Percentiles rank a stretch among this genome's conserved stretches.
Conservation (phyloP, 2,329 filamentous ascomycete species). For the Fusarium sp. region DNA sequence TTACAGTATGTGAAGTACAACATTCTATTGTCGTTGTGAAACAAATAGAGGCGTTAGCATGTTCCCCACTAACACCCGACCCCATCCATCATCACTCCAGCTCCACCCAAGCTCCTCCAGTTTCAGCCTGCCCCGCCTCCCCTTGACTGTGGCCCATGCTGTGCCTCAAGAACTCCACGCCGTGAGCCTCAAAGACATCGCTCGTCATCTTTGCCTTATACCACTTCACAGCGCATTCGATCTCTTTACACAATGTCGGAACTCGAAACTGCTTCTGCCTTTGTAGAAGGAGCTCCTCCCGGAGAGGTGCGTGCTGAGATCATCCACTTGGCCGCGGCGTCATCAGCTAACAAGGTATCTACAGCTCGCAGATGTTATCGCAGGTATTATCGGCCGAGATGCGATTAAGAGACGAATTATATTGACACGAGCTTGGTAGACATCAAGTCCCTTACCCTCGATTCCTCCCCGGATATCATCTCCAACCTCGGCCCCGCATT, state of each 20-base stretch:
- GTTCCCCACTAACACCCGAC: conserved; percentile 23
- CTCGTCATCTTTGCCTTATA: conserved; percentile 2
- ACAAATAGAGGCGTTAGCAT: not conserved
- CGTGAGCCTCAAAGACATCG: conserved; percentile 36
- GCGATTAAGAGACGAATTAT: not conserved
- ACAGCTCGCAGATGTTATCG: conserved; percentile 87
- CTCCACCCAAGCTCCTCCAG: conserved; percentile 38
- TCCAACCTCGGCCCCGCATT: conserved; percentile 84
- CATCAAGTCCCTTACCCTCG: conserved; percentile 85
- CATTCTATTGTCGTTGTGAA: not conserved
- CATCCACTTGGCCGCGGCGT: conserved; percentile 25
- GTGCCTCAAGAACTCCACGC: conserved; percentile 33
- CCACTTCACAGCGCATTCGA: conserved; percentile 14
- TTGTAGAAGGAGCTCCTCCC: conserved; percentile 92
- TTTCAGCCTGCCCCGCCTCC: conserved; percentile 40
- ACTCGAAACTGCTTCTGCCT: conserved; percentile 73
- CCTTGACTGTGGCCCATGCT: conserved; percentile 29
- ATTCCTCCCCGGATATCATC: conserved; percentile 74
- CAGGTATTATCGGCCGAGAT: conserved; percentile 66
- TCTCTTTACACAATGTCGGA: conserved; percentile 49
- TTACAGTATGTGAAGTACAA: not conserved
- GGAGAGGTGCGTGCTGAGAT: conserved; percentile 80
- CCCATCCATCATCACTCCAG: conserved; percentile 10
- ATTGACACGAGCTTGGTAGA: conserved; percentile 64
- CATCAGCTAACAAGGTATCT: conserved; percentile 46